phyloP scores from a whole-genome alignment of 805 yeast genomes.

The Candida railenensis region DNA sequence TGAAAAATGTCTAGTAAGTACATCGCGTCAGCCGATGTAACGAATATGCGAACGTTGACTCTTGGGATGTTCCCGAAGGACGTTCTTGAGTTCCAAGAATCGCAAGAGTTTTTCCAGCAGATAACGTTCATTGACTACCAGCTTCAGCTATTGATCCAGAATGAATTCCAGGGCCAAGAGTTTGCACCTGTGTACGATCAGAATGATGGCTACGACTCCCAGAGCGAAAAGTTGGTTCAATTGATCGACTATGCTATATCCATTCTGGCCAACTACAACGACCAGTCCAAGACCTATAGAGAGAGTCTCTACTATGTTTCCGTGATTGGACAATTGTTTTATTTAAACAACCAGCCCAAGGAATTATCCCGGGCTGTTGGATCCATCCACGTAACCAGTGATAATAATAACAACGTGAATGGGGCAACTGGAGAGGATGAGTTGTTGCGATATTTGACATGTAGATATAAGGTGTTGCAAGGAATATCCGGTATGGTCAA shows the following conservation, averaged over 20 bases:
- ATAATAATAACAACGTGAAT: background rate
- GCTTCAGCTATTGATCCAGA: slow-evolving; percentile 29
- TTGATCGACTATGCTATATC: slow-evolving; percentile 26
- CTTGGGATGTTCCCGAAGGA: slow-evolving; percentile 38
- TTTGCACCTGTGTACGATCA: slow-evolving; percentile 14
- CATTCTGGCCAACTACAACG: slow-evolving; percentile 24
- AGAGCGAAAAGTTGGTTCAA: slow-evolving; percentile 16
- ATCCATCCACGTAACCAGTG: background rate
- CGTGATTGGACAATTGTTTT: slow-evolving; percentile 34
- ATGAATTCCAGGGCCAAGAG: slow-evolving; percentile 24
- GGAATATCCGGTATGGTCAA: slow-evolving; percentile 22
- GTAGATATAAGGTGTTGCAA: slow-evolving; percentile 31
- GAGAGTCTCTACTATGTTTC: slow-evolving; percentile 33
- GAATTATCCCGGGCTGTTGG: slow-evolving; percentile 13
- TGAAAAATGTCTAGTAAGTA: slow-evolving; percentile 19
- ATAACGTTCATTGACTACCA: slow-evolving; percentile 37
- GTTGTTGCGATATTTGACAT: slow-evolving; percentile 29
- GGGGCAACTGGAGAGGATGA: slow-evolving; percentile 10
- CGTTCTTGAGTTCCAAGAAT: slow-evolving; percentile 32
- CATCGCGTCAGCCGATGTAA: slow-evolving; percentile 27
- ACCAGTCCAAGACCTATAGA: slow-evolving; percentile 19
- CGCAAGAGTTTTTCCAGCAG: slow-evolving; percentile 32
- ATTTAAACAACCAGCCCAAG: slow-evolving; percentile 22
- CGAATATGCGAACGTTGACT: slow-evolving; percentile 24
- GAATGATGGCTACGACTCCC: slow-evolving; percentile 2